Evolutionary conservation across 2,329 filamentous ascomycete species (phyloP).

Genomic region (Colletotrichum shisoi): DNA sequence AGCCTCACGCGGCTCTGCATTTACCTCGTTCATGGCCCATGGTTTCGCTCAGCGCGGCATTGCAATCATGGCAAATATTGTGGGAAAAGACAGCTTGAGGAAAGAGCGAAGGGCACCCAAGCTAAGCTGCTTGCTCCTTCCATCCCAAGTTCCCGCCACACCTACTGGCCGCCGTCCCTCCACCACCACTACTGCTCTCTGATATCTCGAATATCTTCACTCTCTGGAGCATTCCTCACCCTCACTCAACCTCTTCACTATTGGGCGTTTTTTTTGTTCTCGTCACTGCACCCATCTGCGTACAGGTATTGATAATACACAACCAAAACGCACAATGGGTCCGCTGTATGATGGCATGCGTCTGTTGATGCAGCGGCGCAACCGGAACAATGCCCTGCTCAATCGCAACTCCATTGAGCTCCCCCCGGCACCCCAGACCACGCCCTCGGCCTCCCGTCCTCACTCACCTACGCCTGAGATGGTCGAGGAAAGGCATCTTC

Average conservation of each 20-base stretch:
- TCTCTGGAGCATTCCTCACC: background rate
- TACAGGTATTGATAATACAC: background rate
- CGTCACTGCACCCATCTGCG: background rate
- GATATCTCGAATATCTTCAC: background rate
- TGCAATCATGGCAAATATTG: slow-evolving; percentile 6
- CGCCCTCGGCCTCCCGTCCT: slow-evolving; percentile 29
- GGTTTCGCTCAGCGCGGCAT: background rate
- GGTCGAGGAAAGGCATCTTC: slow-evolving; percentile 24
- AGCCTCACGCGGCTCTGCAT: slow-evolving; percentile 5
- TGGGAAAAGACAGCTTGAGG: background rate
- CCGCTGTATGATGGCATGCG: slow-evolving; percentile 30
- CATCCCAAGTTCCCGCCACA: background rate
- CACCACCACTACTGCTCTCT: background rate
- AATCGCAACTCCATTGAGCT: slow-evolving; percentile 33
- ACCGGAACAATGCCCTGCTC: slow-evolving; percentile 22
- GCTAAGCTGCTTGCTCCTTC: slow-evolving; percentile 16
- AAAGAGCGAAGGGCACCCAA: slow-evolving; percentile 13
- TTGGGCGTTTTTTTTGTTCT: background rate
- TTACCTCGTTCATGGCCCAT: slow-evolving; percentile 18
- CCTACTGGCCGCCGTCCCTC: background rate
- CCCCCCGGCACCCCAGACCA: slow-evolving; percentile 30
- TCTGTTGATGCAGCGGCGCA: slow-evolving; percentile 28
- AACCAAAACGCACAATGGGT: slow-evolving; percentile 12
- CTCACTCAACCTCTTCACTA: background rate
- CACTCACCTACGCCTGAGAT: slow-evolving; percentile 17